These are phyloP conservation scores for Melanopsichium pennsylvanicum DNA, from an alignment of 1,284 basidiomycete species.

Conservation along the genomic window DNA sequence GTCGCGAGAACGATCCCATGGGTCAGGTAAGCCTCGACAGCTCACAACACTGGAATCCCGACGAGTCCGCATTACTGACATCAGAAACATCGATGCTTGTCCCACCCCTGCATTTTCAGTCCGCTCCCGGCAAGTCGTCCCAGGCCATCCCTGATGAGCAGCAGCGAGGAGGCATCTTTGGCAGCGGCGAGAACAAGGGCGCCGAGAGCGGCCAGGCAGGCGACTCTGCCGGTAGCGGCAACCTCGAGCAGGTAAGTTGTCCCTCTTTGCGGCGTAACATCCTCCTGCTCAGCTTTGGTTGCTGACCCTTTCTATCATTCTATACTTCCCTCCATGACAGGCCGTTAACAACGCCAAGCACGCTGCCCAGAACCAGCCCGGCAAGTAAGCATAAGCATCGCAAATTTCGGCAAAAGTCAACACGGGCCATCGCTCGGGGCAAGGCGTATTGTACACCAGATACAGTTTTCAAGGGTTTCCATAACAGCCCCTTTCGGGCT, in stretches of 20 bases:
- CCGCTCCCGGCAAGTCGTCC: conserved; percentile 40
- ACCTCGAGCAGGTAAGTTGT: conserved; percentile 16
- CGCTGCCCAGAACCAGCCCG: conserved; percentile 21
- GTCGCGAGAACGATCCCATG: conserved; percentile 47
- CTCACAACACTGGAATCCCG: no score
- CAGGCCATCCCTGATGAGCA: conserved; percentile 40
- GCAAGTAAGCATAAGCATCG: conserved; percentile 27
- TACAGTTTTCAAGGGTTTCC: no score
- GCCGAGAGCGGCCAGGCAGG: conserved; percentile 28
- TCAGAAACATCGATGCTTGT: no score
- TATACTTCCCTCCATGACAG: conserved; percentile 1
- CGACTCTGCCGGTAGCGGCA: conserved; percentile 14
- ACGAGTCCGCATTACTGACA: no score
- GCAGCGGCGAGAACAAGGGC: conserved; percentile 28
- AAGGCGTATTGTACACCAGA: no score
- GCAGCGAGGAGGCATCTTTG: conserved; percentile 43
- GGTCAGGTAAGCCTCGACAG: conserved; percentile 44
- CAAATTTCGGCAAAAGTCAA: no score
- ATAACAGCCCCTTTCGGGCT: no score
- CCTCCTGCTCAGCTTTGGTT: no score
- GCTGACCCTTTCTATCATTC: neutral
- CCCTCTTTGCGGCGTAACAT: neutral
- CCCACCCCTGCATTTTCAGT: conserved; percentile 10
- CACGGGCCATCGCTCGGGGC: no score
- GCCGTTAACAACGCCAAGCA: conserved; percentile 42